Conservation (phyloP, 148 eudicot species). For the Tetragonia tetragonoides region DNA sequence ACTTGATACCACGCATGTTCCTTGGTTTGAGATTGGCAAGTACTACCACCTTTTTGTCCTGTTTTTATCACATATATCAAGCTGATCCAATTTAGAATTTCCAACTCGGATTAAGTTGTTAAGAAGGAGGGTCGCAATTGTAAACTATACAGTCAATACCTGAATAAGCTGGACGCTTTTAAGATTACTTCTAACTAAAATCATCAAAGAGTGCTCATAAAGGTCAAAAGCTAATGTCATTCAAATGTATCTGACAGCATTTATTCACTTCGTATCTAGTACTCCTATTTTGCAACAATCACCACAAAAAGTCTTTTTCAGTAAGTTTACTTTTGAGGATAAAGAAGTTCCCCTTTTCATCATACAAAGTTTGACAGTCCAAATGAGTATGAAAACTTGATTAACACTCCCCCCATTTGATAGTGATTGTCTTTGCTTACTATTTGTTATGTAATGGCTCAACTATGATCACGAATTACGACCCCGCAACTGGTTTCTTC, state of each 20-base stretch:
- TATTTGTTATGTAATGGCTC: too few species aligned
- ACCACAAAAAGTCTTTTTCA: neutral
- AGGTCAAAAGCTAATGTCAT: neutral
- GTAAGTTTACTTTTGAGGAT: too few species aligned
- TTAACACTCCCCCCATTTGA: too few species aligned
- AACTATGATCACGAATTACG: too few species aligned
- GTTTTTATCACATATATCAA: slow-evolving; percentile 24
- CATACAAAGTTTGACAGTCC: too few species aligned
- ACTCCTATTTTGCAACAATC: neutral
- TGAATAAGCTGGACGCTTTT: neutral
- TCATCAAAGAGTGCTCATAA: neutral
- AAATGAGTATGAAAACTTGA: too few species aligned
- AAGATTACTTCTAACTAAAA: neutral
- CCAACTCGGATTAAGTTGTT: neutral
- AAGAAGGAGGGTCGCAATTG: neutral
- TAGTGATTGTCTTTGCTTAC: too few species aligned
- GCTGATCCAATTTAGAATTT: neutral
- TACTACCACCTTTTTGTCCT: slow-evolving; percentile 74
- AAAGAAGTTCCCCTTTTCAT: too few species aligned
- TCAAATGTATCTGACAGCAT: neutral
- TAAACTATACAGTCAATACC: neutral
- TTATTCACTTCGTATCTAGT: neutral
- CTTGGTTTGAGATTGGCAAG: slow-evolving; percentile 94
- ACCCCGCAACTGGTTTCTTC: too few species aligned
- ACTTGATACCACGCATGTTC: slow-evolving; percentile 94